phyloP scores from a whole-genome alignment of 1,139 yeast species.

The Taphrina betulina region DNA sequence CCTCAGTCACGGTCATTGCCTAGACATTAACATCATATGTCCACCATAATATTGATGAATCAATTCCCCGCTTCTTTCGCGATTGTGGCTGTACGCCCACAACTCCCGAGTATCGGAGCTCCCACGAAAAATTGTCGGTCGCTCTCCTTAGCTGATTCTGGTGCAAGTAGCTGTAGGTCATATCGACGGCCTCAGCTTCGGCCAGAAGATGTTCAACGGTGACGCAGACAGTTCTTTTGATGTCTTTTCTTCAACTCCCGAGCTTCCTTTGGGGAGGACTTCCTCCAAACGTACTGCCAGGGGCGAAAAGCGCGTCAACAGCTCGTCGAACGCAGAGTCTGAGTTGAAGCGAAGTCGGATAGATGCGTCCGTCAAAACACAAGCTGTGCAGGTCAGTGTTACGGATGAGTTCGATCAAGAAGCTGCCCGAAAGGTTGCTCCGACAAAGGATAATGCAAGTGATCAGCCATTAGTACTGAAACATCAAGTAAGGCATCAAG shows the following conservation, averaged over 20 bases:
- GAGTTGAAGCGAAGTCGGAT: slow-evolving; percentile 8
- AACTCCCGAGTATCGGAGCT: too few species aligned
- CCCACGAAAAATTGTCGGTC: too few species aligned
- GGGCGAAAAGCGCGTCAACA: slow-evolving; percentile 4
- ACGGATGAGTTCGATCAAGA: slow-evolving; percentile 89
- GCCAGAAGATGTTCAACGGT: slow-evolving; percentile 14
- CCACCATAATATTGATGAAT: too few species aligned
- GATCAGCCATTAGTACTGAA: slow-evolving; percentile 44
- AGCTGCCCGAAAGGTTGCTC: slow-evolving; percentile 82
- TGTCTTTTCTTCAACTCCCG: slow-evolving; percentile 4
- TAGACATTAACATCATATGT: too few species aligned
- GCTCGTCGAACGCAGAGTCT: background rate
- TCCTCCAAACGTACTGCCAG: background rate
- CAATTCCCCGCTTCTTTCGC: too few species aligned
- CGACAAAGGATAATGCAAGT: slow-evolving; percentile 61
- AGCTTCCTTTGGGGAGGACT: background rate
- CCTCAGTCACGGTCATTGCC: too few species aligned
- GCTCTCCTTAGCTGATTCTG: too few species aligned
- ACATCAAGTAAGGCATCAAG: slow-evolving; percentile 85
- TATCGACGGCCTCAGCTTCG: too few species aligned
- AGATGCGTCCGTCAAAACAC: slow-evolving; percentile 11
- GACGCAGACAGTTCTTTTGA: slow-evolving; percentile 14
- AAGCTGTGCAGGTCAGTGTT: slow-evolving; percentile 46
- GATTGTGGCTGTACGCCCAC: too few species aligned
- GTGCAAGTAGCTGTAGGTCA: too few species aligned